Evolutionary conservation across 345 rosid species (phyloP).

Genomic region (Limnanthes douglasii): DNA sequence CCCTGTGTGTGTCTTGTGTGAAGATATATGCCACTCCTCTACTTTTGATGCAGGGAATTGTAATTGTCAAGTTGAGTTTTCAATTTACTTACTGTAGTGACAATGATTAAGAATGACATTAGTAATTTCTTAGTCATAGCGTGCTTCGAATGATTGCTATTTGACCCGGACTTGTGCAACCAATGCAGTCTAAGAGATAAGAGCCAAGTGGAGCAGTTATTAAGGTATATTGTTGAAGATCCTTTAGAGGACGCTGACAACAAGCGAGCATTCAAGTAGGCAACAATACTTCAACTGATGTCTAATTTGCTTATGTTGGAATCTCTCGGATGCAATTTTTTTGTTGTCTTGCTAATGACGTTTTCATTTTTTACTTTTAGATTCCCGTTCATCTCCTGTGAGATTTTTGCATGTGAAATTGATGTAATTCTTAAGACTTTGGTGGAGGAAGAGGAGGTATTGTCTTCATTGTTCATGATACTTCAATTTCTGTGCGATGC

Average conservation of each 20-base stretch:
- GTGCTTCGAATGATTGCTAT: too few relatives aligned
- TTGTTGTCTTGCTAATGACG: slow-evolving; percentile 6
- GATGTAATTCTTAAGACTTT: slow-evolving; percentile 90
- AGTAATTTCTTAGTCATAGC: background rate
- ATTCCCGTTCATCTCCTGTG: slow-evolving; percentile 94
- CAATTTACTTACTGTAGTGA: background rate
- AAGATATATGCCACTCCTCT: too few relatives aligned
- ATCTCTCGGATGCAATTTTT: background rate
- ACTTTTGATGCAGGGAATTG: too few relatives aligned
- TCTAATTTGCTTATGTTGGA: background rate
- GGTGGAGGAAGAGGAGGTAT: slow-evolving; percentile 93
- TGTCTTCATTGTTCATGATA: slow-evolving; percentile 2
- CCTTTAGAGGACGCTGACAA: slow-evolving; percentile 75
- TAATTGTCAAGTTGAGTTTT: background rate
- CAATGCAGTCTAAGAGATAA: slow-evolving; percentile 81
- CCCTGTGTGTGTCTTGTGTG: too few relatives aligned
- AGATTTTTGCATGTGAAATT: slow-evolving; percentile 94
- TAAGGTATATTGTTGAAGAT: slow-evolving; percentile 70
- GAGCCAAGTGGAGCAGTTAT: slow-evolving; percentile 86
- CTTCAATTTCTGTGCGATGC: slow-evolving; percentile 1
- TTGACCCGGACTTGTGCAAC: too few relatives aligned
- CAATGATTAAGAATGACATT: background rate
- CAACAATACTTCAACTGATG: slow-evolving; percentile 2
- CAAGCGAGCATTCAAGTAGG: slow-evolving; percentile 80
- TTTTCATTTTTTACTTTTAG: slow-evolving; percentile 19